A percentile compares a stretch with the other conserved stretches of the same genome.
Evolutionary conservation across 805 yeast genomes (phyloP).

Genomic region (Teunomyces aglyptinius): DNA sequence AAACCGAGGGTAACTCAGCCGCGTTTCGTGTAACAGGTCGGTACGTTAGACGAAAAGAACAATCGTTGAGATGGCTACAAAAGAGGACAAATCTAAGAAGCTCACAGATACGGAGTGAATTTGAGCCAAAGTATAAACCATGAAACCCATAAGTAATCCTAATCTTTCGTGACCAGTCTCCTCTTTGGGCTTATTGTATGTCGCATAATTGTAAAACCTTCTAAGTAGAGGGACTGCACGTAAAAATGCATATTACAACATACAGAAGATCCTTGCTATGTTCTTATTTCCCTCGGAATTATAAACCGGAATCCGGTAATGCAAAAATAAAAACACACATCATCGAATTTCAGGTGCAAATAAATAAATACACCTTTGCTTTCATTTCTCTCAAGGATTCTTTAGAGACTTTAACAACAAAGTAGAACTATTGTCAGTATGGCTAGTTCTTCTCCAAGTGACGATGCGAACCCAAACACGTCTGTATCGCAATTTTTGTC

Average conservation of each 20-base stretch:
- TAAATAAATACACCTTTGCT: background rate
- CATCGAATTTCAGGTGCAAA: constrained; percentile 2
- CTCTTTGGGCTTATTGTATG: too few species aligned
- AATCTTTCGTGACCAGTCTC: background rate
- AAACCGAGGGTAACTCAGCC: constrained; percentile 5
- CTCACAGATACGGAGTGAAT: background rate
- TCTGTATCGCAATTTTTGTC: constrained; percentile 53
- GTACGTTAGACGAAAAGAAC: background rate
- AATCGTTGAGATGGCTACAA: background rate
- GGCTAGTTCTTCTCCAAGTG: constrained; percentile 3
- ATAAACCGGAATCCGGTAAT: background rate
- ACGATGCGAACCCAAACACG: constrained; percentile 11
- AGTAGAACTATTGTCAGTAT: background rate
- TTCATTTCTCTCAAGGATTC: background rate
- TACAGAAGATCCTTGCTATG: background rate
- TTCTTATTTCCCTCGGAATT: constrained; percentile 1
- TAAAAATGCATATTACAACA: background rate
- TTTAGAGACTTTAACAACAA: background rate
- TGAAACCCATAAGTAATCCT: background rate
- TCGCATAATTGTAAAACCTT: background rate
- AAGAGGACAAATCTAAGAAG: background rate
- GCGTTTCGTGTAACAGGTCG: background rate
- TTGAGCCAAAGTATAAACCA: background rate
- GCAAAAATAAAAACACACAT: constrained; percentile 1
- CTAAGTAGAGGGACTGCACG: background rate